phyloP scores from a whole-genome alignment of 2,329 filamentous ascomycete genomes.

The Colletotrichum zoysiae region DNA sequence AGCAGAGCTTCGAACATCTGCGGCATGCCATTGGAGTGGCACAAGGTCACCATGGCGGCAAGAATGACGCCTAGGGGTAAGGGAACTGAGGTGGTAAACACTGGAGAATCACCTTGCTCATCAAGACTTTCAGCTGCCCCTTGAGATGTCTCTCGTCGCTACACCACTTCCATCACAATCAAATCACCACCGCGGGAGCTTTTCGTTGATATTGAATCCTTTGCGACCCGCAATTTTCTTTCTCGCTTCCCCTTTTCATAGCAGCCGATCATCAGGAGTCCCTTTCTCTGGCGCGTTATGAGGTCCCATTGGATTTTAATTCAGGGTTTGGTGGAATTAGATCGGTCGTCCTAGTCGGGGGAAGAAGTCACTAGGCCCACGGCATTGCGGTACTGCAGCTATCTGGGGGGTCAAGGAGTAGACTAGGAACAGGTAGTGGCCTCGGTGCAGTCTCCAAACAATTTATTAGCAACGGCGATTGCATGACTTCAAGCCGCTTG shows the following conservation, averaged over 20 bases:
- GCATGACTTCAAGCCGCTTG: neutral
- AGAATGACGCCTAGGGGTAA: no score
- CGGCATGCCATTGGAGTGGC: neutral
- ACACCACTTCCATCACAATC: neutral
- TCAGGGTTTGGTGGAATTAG: neutral
- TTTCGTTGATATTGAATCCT: neutral
- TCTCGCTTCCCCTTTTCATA: neutral
- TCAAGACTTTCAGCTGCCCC: neutral
- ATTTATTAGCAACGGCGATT: neutral
- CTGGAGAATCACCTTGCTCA: neutral
- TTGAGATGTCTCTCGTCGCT: neutral
- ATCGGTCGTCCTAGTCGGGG: neutral
- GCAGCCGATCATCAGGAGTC: neutral
- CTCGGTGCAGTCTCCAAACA: neutral
- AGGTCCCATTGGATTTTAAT: neutral
- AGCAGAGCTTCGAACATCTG: neutral
- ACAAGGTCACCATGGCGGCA: neutral
- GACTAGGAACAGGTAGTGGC: neutral
- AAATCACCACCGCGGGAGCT: neutral
- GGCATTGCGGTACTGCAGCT: neutral
- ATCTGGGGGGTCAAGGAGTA: neutral
- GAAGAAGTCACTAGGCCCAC: neutral
- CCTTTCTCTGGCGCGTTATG: neutral
- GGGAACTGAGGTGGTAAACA: neutral
- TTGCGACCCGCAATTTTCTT: neutral